Evolutionary conservation across 2,329 filamentous ascomycete genomes (phyloP).

Genomic region (Fusarium torulosum): DNA sequence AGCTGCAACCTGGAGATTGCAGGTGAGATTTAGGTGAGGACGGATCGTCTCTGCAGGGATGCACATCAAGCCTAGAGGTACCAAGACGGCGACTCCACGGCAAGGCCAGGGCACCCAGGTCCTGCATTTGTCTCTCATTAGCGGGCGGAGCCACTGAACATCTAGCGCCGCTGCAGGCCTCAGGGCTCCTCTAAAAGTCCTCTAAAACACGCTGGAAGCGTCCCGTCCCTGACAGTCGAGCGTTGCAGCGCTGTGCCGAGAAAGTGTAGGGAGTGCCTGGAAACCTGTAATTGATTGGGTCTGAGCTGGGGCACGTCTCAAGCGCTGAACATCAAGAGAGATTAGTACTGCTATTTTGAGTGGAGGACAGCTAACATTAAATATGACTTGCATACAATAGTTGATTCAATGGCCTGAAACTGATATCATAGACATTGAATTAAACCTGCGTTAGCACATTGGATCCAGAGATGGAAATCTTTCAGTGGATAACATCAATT

Average conservation of each 20-base stretch:
- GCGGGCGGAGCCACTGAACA: slow-evolving; percentile 45
- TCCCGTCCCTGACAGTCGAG: slow-evolving; percentile 21
- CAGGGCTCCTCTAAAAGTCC: slow-evolving; percentile 38
- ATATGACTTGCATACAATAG: slow-evolving; percentile 47
- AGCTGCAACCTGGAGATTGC: slow-evolving; percentile 47
- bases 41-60: slow-evolving; percentile 54
- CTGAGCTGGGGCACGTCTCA: slow-evolving; percentile 40
- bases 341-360: slow-evolving; percentile 46
- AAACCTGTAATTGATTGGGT: slow-evolving; percentile 44
- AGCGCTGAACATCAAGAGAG: slow-evolving; percentile 44
- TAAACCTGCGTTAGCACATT: slow-evolving; percentile 12
- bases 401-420: slow-evolving; percentile 31
- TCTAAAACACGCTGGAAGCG: slow-evolving; percentile 32
- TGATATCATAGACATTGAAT: slow-evolving; percentile 35
- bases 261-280: slow-evolving; percentile 23
- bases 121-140: slow-evolving; percentile 44
- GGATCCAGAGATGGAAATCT: neutral
- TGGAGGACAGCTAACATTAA: slow-evolving; percentile 40
- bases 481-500: neutral
- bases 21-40: slow-evolving; percentile 50
- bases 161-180: slow-evolving; percentile 48
- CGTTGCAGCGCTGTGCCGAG: slow-evolving; percentile 33
- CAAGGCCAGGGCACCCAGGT: slow-evolving; percentile 39
- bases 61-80: slow-evolving; percentile 41
- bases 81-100: slow-evolving; percentile 29